Base-by-base conservation (phyloP, 441 rosid genomes). In the Euphorbia corollata region DNA sequence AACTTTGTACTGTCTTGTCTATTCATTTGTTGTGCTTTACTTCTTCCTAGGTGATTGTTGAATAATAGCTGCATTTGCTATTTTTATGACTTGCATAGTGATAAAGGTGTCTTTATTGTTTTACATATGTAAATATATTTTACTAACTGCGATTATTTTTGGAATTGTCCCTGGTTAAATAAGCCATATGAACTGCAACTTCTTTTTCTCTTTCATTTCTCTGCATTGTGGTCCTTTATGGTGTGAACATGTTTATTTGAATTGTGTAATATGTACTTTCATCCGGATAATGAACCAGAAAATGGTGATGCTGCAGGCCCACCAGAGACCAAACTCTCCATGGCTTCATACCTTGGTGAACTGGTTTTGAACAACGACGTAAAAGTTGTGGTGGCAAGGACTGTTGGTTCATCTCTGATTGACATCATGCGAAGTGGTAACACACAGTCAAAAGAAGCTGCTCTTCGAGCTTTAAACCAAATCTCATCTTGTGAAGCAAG, bases 331-430 rank as follows among this genome's bases (percentile, higher is more conserved):
- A 91, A 94, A 82, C 80, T 85, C 71, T 78, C 96, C 60, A 85
- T 94, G 99, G 96, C 97, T 48, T 73, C 88, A 48, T 86, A 79
- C 72, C 96, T 94, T 6, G 99, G 97, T 34, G 96, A 91, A 67
- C 90, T 89, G 68, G 86, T 86, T 50, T 77, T 94, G 77, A 85
- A 80, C 79, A 89, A 76, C 63, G 99, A 94, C 22, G 82, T 82
- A 72, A 91, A 94, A 77, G 89, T 89, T 73, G 71, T 75, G 59
- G 96, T 94, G 68, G 97, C 99, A 10, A 86, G 77, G 74, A 83
- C 86, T 57, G 96, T 82, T n/a, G 97, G 97, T 73, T 80, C 88
- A 62, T 83, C 96, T 34, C 83, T 94, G 47, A 84, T 94, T 22
- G 78, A 76, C 66, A 79, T 94, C 32, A 86, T 94, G 96, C 84